Conservation (phyloP, 306 rosid species). For the Inga leiocalycina region DNA sequence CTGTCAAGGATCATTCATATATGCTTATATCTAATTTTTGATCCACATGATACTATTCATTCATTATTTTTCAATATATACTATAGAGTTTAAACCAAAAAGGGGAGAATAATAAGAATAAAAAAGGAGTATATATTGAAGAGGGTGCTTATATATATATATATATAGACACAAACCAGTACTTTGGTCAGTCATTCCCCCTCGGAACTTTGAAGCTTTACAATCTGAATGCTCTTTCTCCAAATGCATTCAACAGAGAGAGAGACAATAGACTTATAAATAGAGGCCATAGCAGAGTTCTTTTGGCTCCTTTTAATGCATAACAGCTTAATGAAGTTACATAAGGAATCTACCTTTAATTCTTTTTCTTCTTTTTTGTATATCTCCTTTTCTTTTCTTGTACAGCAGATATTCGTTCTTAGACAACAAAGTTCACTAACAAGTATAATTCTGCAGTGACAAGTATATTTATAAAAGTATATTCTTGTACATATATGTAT, state of each 20-base stretch:
- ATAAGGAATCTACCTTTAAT: constrained; percentile 28
- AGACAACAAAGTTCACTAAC: not conserved
- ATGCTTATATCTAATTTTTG: not conserved
- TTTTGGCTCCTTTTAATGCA: constrained; percentile 40
- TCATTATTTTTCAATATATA: not conserved
- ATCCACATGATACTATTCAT: not conserved
- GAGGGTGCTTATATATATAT: constrained; percentile 1
- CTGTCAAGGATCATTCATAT: constrained; percentile 32
- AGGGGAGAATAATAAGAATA: not conserved
- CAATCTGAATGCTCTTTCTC: constrained; percentile 34
- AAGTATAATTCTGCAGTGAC: not conserved
- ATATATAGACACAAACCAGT: not conserved
- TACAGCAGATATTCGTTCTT: constrained; percentile 11
- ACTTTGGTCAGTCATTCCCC: constrained; percentile 29
- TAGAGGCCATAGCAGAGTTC: constrained; percentile 14
- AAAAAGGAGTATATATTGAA: not conserved
- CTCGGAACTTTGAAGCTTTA: constrained; percentile 35
- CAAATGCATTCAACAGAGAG: constrained; percentile 25
- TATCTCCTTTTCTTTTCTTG: not conserved
- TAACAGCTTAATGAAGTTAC: constrained; percentile 30
- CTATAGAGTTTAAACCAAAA: not conserved
- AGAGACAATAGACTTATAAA: not conserved
- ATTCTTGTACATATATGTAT: not conserved
- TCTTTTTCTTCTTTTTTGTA: not conserved
- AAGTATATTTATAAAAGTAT: not conserved